These are phyloP conservation scores for Colletotrichum sp. DNA, from an alignment of 2,329 filamentous ascomycete species.

Conservation along the genomic window DNA sequence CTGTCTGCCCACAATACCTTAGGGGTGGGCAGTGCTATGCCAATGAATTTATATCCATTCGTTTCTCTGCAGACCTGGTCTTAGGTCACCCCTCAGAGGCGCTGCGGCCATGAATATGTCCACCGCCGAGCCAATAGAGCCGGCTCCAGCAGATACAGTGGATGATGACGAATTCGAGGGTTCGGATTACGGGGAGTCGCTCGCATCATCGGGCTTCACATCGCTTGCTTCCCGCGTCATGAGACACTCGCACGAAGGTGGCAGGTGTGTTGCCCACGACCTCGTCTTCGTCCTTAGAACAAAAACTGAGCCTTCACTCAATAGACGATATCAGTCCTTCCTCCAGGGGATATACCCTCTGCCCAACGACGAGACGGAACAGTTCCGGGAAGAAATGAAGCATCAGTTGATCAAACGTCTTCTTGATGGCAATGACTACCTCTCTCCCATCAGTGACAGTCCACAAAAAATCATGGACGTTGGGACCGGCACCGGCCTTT, in stretches of 20 bases:
- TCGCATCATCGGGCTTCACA: conserved; percentile 43
- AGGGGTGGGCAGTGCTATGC: neutral
- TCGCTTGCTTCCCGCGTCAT: conserved; percentile 32
- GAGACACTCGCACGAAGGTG: conserved; percentile 19
- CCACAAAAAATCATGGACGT: conserved; percentile 56
- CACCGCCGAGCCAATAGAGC: conserved; percentile 15
- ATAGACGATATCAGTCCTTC: conserved; percentile 54
- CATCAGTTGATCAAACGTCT: conserved; percentile 54
- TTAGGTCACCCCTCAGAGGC: neutral
- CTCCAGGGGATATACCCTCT: conserved; percentile 51
- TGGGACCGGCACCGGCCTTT: conserved; percentile 56
- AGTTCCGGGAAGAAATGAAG: conserved; percentile 51
- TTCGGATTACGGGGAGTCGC: conserved; percentile 42
- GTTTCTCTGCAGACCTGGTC: neutral
- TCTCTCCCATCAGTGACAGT: conserved; percentile 46
- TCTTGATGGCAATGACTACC: conserved; percentile 42
- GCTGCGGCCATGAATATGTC: conserved; percentile 5
- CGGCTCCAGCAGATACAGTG: conserved; percentile 2
- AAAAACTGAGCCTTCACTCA: neutral
- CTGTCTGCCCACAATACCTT: neutral
- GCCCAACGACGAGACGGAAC: conserved; percentile 58
- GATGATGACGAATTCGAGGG: conserved; percentile 24
- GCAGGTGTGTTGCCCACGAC: conserved; percentile 14
- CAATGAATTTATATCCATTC: neutral
- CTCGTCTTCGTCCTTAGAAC: neutral